Evolutionary conservation across 257 asterid species (phyloP).

Genomic region (Anisodus acutangulus): DNA sequence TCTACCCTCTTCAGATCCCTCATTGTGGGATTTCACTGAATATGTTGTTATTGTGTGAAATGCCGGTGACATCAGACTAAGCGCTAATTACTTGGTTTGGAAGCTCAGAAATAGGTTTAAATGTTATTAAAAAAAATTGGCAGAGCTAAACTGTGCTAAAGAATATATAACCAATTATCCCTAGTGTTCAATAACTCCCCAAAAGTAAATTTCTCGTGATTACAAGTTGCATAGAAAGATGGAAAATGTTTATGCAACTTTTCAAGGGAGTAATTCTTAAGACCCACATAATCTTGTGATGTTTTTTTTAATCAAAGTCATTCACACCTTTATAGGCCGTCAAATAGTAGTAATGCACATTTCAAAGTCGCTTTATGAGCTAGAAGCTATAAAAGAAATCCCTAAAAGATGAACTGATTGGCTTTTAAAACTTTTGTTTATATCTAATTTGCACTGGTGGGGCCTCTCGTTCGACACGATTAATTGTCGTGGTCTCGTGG

Average conservation of each 20-base stretch:
- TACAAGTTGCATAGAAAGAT: neutral
- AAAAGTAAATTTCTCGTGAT: neutral
- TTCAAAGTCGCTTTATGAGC: neutral
- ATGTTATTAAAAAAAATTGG: neutral
- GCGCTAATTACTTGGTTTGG: conserved; percentile 1
- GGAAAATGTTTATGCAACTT: neutral
- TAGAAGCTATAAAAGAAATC: neutral
- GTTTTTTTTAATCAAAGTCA: neutral
- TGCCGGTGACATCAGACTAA: neutral
- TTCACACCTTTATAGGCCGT: neutral
- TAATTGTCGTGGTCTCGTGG: neutral
- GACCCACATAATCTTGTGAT: conserved; percentile 17
- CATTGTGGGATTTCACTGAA: too few species aligned
- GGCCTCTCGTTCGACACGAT: neutral
- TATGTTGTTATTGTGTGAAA: neutral
- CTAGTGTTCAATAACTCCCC: neutral
- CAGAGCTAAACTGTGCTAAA: neutral
- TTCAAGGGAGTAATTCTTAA: neutral
- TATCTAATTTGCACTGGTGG: neutral
- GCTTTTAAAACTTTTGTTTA: neutral
- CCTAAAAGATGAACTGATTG: neutral
- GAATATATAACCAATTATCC: neutral
- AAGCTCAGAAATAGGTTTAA: neutral
- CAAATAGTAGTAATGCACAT: neutral
- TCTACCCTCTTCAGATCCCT: too few species aligned